Base-by-base conservation (phyloP, 164 flowering plant species). In the Tinospora cordifolia region DNA sequence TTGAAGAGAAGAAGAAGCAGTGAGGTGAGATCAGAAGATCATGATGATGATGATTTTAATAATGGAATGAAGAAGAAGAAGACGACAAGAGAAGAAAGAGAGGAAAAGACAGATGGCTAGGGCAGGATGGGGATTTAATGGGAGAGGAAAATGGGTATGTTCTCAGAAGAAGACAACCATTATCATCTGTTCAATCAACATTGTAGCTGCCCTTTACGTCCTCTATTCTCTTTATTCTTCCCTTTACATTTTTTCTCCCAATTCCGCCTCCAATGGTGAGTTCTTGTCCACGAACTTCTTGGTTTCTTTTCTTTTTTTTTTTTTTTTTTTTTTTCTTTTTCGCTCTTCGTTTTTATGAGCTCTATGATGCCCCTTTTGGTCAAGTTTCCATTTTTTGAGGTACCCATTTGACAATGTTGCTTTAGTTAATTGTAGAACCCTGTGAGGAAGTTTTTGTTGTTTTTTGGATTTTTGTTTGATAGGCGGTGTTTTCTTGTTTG, bases 111-210 rank as follows among this genome's bases (percentile, higher is more conserved):
- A 81, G 75, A 88, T 86, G 92, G 90, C 85, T 75, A 84, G 86
- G 76, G 70, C 57, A 66, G 87, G 81, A 46, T 81, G 86, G 87
- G 81, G 79, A 62, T 72, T 67, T 57, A 76, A 74, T 17, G 83
- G 84, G 63, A 75, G 84, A 77, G 80, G 74, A 19, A 72, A 73
- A 69, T 84, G 80, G 83, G 80, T 27, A 21, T 72, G 81, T 71
- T 88, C 94, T 9, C 87, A 86, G 81, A 91, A 88, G 84, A 80
- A 81, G 67, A 85, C 81, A n/a, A 87, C 97, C 44, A 73, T 91
- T 39, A 47, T 90, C 34, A 75, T 91, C 73, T 92, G 99, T 74
- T 84, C 82, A 15, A 47, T 92, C 72, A 95, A 92, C 82, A 81
- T 92, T 71, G 79, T 84, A 15, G 83, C 90, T 51, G 97, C 94